A percentile compares a stretch with the other conserved stretches of the same genome.
Evolutionary conservation across 768 basidiomycete species (phyloP).

Genomic region (Boletus rufocinnamomeus): DNA sequence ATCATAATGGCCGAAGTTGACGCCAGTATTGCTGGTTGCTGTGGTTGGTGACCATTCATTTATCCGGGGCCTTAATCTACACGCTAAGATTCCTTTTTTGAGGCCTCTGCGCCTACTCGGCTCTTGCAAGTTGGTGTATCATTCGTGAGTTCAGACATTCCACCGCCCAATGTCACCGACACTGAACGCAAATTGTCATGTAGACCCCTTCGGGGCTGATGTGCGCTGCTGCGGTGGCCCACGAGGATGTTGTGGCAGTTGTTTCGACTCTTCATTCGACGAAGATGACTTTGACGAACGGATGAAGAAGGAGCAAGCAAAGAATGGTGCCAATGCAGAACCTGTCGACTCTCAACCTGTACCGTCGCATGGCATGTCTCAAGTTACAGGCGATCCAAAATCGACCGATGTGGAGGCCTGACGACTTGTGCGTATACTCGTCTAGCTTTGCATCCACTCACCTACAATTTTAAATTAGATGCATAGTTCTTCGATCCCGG

Average conservation of each 20-base stretch:
- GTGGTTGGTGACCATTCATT: constrained; percentile 22
- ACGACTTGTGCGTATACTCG: constrained; percentile 1
- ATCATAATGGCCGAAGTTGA: constrained; percentile 22
- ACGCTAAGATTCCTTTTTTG: background rate
- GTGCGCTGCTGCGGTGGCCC: constrained; percentile 28
- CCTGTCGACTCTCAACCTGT: constrained; percentile 27
- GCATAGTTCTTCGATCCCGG: background rate
- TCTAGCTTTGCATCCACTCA: background rate
- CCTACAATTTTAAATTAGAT: background rate
- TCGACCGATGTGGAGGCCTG: background rate
- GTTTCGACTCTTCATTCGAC: constrained; percentile 32
- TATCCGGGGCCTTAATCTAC: background rate
- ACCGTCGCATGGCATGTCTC: constrained; percentile 23
- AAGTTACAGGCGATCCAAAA: constrained; percentile 6
- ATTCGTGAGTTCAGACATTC: constrained; percentile 23
- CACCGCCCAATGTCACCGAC: background rate
- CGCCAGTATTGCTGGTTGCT: constrained; percentile 16
- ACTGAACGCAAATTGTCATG: background rate
- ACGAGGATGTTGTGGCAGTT: constrained; percentile 31
- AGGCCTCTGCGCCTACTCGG: constrained; percentile 18
- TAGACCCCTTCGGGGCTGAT: constrained; percentile 28
- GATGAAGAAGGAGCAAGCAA: constrained; percentile 27
- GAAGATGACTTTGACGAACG: constrained; percentile 34
- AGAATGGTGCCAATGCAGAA: constrained; percentile 7
- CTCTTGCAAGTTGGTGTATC: constrained; percentile 28